A percentile compares a stretch with the other conserved stretches of the same genome.
These are phyloP conservation scores for Fusarium sterilihyphosum DNA, from an alignment of 2,329 filamentous ascomycete genomes.

Conservation along the genomic window DNA sequence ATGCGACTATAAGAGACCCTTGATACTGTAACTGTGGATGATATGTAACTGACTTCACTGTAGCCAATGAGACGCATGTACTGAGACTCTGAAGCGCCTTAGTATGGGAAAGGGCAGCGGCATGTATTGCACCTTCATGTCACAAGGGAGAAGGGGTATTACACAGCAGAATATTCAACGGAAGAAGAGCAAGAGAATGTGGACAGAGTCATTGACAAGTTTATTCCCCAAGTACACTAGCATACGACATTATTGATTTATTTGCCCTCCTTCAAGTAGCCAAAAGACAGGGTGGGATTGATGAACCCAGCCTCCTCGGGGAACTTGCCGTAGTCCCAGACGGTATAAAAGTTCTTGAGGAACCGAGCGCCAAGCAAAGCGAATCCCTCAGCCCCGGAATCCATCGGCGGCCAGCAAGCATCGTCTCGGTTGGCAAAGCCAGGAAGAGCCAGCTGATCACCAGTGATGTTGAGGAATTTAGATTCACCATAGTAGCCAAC, in stretches of 20 bases:
- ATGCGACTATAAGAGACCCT: background rate
- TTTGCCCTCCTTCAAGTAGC: conserved; percentile 31
- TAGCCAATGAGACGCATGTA: rapidly evolving
- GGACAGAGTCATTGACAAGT: background rate
- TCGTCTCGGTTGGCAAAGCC: conserved; percentile 48
- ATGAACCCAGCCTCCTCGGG: background rate
- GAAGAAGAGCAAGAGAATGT: background rate
- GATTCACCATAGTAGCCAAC: conserved; percentile 34
- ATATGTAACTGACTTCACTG: rapidly evolving
- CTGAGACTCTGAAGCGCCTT: background rate
- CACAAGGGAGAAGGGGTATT: rapidly evolving
- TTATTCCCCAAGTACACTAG: background rate
- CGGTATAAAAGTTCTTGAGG: conserved; percentile 47
- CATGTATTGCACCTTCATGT: rapidly evolving
- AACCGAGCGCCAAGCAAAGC: conserved; percentile 46
- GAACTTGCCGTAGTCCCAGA: conserved; percentile 46
- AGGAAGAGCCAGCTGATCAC: conserved; percentile 45
- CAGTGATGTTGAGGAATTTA: conserved; percentile 45
- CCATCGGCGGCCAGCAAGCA: conserved; percentile 50
- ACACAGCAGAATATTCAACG: no score
- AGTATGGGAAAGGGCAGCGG: no score
- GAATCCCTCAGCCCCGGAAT: conserved; percentile 36
- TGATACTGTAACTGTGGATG: background rate
- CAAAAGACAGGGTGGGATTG: conserved; percentile 34
- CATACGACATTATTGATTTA: background rate